Evolutionary conservation across 805 yeast species (phyloP), one percentile per base, ranked within the genome.

Genomic region (Myxozyma mucilagina): DNA sequence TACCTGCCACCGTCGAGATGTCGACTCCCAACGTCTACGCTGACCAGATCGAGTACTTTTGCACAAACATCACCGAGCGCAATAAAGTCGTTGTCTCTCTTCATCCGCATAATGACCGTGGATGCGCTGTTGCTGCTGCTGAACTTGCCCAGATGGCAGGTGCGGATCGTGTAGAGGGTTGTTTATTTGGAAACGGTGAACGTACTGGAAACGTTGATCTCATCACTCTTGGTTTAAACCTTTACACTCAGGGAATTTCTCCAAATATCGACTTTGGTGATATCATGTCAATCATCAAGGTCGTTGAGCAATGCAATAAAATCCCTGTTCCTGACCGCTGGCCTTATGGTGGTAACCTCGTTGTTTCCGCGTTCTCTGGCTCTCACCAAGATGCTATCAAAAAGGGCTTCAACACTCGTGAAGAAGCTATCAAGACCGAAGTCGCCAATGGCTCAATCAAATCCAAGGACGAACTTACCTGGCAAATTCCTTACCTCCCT

Each of bases 361-460:
- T 87, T 47, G 92, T 88, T 41, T 87, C 90, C 75, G 94, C 94
- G 1, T 88, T 88, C 75, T 81, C 87, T 54, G 94, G 94, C 3
- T 85, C 90, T n/a, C 94, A 88, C 73, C 94, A 88, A 76, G 94
- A 89, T 74, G 94, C 96, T 47, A 88, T 88, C 74, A 89, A 88
- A 75, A 88, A 88, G 77, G 96, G 96, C 16, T 88, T 88, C 73
- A 78, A 80, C 29, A 73, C 71, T 18, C 79, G 83, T 67, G 76
- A 77, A 58, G 75, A 78, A 65, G 75, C 76, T 57, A 52, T 60
- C 47, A 47, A 59, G 31, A 64, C 59, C n/a, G 45, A 45, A 9
- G 34, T 39, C 20, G 57, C 44, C 31, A 53, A 39, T 24, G 63
- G 52, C 38, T 31, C 56, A 6, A 45, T 41, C 29, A 53, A 53